These are phyloP conservation scores for Metarhizium humberi DNA, from an alignment of 2,329 filamentous ascomycete genomes.

Conservation along the genomic window DNA sequence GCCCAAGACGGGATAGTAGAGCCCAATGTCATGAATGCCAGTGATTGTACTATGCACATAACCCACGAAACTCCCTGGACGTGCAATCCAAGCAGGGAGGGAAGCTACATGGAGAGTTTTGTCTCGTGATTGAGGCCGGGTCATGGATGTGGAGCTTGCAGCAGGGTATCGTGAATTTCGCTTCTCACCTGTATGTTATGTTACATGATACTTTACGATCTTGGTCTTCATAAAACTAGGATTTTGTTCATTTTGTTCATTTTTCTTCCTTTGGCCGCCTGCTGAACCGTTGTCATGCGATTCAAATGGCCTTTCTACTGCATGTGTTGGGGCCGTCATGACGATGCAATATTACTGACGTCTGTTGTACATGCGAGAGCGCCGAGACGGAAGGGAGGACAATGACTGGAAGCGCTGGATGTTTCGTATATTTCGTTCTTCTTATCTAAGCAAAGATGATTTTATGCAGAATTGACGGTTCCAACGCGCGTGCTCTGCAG, in stretches of 20 bases:
- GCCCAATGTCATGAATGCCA: background rate
- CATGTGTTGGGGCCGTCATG: conserved; percentile 9
- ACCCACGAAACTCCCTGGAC: too few relatives aligned
- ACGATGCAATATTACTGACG: conserved; percentile 10
- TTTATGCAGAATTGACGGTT: background rate
- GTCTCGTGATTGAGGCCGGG: background rate
- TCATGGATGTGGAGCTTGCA: conserved; percentile 4
- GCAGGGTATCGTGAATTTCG: conserved; percentile 12
- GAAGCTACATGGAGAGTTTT: background rate
- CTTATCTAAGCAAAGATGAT: background rate
- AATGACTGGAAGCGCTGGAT: conserved; percentile 9
- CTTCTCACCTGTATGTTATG: conserved; percentile 28
- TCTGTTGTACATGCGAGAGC: conserved; percentile 4
- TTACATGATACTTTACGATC: conserved; percentile 22
- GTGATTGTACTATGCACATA: too few relatives aligned
- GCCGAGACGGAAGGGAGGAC: conserved; percentile 1
- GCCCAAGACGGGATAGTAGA: conserved; percentile 15
- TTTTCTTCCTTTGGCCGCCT: background rate
- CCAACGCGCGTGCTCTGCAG: background rate
- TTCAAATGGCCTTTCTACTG: background rate
- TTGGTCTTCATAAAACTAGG: conserved; percentile 14
- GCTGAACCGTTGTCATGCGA: background rate
- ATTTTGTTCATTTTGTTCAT: conserved; percentile 5
- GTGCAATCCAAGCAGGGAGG: too few relatives aligned
- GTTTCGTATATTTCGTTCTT: conserved; percentile 2